Conservation (phyloP, 495 filamentous ascomycete genomes). For the Pyrenopolyporus hunteri region DNA sequence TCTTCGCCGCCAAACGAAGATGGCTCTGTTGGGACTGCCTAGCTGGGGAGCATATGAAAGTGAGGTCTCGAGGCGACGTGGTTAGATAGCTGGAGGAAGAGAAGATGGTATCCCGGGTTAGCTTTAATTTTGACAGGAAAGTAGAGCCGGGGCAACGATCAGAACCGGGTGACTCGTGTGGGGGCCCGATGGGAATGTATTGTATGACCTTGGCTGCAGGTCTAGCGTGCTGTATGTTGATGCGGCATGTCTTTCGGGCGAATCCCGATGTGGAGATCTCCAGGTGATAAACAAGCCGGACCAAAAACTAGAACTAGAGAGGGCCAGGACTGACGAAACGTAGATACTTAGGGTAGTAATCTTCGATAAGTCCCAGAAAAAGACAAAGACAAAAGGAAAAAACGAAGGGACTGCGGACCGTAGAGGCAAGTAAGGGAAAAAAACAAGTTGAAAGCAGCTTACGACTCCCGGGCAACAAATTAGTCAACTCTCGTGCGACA, state of each 20-base stretch:
- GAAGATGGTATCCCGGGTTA: constrained; percentile 16
- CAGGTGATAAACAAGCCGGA: constrained; percentile 20
- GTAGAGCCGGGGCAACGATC: constrained; percentile 2
- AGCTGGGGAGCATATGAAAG: constrained; percentile 25
- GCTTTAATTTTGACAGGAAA: constrained; percentile 11
- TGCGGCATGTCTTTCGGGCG: constrained; percentile 32
- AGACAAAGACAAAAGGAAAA: not conserved
- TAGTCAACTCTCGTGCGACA: constrained; percentile 29
- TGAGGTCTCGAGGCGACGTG: constrained; percentile 38
- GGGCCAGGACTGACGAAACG: no score
- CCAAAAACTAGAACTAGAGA: no score
- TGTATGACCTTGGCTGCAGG: constrained; percentile 19
- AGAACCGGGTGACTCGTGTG: constrained; percentile 8
- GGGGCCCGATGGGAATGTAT: constrained; percentile 28
- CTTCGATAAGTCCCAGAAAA: not conserved
- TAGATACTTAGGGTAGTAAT: not conserved
- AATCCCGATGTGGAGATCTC: constrained; percentile 31
- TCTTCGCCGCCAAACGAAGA: constrained; percentile 22
- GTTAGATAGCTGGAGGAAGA: constrained; percentile 27
- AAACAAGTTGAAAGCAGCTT: constrained; percentile 13
- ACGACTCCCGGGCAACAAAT: constrained; percentile 10
- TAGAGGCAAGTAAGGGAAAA: not conserved
- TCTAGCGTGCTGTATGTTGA: constrained; percentile 34
- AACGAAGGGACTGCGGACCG: not conserved
- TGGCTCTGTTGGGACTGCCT: constrained; percentile 11